Conservation (phyloP, 768 basidiomycete genomes). For the Tylopilus intermedius region DNA sequence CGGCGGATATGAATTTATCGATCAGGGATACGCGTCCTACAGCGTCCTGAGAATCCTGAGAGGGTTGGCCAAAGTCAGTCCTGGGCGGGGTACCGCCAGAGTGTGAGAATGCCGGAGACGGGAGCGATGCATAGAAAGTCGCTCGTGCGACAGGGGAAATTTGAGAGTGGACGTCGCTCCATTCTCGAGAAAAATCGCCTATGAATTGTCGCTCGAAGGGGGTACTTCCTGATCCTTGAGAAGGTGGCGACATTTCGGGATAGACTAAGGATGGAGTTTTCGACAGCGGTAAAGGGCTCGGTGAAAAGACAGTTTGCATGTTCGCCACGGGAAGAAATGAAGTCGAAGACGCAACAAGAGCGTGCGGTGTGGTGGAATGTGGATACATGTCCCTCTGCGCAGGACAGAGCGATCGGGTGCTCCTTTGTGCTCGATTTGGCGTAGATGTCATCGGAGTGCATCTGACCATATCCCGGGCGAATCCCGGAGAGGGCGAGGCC, state of each 20-base stretch:
- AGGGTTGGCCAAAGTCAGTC: neutral
- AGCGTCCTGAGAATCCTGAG: constrained; percentile 8
- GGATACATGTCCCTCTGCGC: neutral
- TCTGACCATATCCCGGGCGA: neutral
- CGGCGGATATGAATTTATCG: constrained; percentile 27
- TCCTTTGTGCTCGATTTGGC: constrained; percentile 8
- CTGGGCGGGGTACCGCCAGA: neutral
- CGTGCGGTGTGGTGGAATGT: constrained; percentile 6
- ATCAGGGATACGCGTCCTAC: constrained; percentile 22
- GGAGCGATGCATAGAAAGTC: neutral
- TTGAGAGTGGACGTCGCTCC: constrained; percentile 13
- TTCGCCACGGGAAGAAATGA: constrained; percentile 9
- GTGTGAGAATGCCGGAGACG: constrained; percentile 8
- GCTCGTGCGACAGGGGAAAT: constrained; percentile 24
- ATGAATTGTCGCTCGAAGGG: constrained; percentile 30
- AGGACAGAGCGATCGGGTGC: neutral
- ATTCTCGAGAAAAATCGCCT: constrained; percentile 17
- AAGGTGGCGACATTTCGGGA: constrained; percentile 28
- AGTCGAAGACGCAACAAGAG: constrained; percentile 10
- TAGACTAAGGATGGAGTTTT: constrained; percentile 14
- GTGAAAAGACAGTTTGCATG: constrained; percentile 21
- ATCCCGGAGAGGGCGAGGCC: neutral
- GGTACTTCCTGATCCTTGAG: constrained; percentile 21
- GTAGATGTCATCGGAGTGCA: constrained; percentile 10
- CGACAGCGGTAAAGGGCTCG: constrained; percentile 24